A percentile compares a stretch with the other conserved stretches of the same genome.
Evolutionary conservation across 1,284 basidiomycete species (phyloP).

Genomic region (Moesziomyces sp.): DNA sequence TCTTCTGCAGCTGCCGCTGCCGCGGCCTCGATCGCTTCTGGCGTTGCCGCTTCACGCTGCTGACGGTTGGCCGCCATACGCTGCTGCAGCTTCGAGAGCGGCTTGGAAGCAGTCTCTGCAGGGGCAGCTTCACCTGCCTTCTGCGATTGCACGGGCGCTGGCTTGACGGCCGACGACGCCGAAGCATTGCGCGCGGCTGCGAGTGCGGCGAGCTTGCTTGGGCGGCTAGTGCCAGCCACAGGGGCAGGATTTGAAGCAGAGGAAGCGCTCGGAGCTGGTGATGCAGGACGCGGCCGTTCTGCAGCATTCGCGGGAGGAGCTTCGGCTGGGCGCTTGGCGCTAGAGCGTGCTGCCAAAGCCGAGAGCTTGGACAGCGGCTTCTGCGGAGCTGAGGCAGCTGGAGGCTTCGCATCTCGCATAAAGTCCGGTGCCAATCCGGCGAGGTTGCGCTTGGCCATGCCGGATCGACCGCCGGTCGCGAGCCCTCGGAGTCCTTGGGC

Average conservation of each 20-base stretch:
- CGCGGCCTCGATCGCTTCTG: slow-evolving; percentile 32
- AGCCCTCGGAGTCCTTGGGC: slow-evolving; percentile 46
- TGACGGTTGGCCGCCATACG: slow-evolving; percentile 68
- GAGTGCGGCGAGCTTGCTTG: slow-evolving; percentile 58
- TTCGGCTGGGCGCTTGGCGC: slow-evolving; percentile 41
- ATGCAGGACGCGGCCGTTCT: slow-evolving; percentile 16
- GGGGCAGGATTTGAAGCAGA: slow-evolving; percentile 9
- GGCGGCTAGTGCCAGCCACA: slow-evolving; percentile 12
- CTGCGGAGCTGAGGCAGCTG: slow-evolving; percentile 1
- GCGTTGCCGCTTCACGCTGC: slow-evolving; percentile 28
- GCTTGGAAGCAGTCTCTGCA: slow-evolving; percentile 68
- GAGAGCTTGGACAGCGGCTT: slow-evolving; percentile 47
- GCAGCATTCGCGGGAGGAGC: slow-evolving; percentile 10
- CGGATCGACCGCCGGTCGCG: slow-evolving; percentile 39
- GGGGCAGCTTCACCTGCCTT: slow-evolving; percentile 66
- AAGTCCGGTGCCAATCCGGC: slow-evolving; percentile 41
- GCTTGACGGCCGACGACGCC: slow-evolving; percentile 9
- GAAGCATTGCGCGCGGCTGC: slow-evolving; percentile 44
- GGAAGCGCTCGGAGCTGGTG: slow-evolving; percentile 14
- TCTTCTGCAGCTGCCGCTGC: slow-evolving; percentile 38
- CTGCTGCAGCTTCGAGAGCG: slow-evolving; percentile 72
- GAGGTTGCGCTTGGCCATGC: slow-evolving; percentile 50
- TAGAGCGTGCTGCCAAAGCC: slow-evolving; percentile 39
- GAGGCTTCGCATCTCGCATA: slow-evolving; percentile 10
- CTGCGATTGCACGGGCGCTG: slow-evolving; percentile 8